These are phyloP conservation scores for Aaosphaeria arxii DNA, from an alignment of 2,329 filamentous ascomycete genomes.

Conservation along the genomic window DNA sequence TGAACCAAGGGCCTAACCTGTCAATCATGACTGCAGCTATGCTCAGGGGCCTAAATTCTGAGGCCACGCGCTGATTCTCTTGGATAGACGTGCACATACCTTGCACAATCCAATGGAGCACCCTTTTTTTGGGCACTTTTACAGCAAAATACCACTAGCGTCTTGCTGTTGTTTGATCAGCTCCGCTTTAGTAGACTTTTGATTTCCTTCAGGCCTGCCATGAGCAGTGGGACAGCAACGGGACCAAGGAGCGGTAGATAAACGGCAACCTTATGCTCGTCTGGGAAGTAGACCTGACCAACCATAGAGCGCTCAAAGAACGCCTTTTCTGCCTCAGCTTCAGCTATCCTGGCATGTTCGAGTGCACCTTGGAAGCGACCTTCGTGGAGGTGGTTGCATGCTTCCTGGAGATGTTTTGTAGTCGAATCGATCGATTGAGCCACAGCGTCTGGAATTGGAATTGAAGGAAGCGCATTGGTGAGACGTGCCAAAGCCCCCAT, in stretches of 20 bases:
- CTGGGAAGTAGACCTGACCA: conserved; percentile 95
- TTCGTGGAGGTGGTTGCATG: conserved; percentile 67
- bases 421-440: conserved; percentile 81
- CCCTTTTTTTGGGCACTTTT: no score
- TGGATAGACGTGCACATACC: no score
- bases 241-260: conserved; percentile 90
- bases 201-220: conserved; percentile 79
- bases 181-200: conserved; percentile 46
- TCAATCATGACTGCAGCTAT: no score
- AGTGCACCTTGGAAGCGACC: conserved; percentile 66
- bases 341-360: conserved; percentile 77
- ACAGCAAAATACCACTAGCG: no score
- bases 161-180: background rate
- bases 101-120: no score
- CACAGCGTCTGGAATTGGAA: conserved; percentile 85
- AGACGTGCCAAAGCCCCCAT: conserved; percentile 89
- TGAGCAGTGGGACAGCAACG: conserved; percentile 81
- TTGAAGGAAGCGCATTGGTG: conserved; percentile 78
- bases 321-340: conserved; percentile 83
- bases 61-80: no score
- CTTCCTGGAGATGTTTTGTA: conserved; percentile 71
- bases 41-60: no score
- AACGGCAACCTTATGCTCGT: conserved; percentile 96
- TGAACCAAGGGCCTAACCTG: no score
- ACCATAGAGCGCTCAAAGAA: conserved; percentile 99